Evolutionary conservation across 2,329 filamentous ascomycete genomes (phyloP), one percentile per base, ranked within the genome.

Genomic region (Diaporthe capsici): DNA sequence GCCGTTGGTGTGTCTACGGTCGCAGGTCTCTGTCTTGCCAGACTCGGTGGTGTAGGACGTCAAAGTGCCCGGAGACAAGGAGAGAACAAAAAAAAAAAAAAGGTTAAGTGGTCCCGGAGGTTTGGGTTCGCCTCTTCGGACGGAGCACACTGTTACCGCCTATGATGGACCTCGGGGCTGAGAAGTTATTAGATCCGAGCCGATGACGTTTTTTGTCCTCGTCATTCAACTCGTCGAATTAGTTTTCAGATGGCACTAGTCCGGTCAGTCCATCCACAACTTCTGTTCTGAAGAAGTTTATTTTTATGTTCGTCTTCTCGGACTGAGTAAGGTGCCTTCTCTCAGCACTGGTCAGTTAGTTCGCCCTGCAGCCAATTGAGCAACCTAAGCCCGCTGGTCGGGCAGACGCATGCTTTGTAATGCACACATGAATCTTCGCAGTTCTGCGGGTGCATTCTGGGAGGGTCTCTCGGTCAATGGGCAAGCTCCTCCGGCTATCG

Each of bases 351-450:
- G 12, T 28, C 31, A 25, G 6, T 3, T 28, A 25, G 31, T n/a
- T 17, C n/a, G 31, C 9, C 47, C 34, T 25, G 20, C 65, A 25
- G 65, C 51, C 65, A 53, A 70, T 70, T 70, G 65, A 70, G 9
- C 31, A 42, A 42, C 37, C 65, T 34, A n/a, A 17, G 49, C 65
- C 49, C 49, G 17, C 65, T 20, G 31, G 47, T 37, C 47, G 55
- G 49, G 65, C 65, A 68, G 65, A 68, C 34, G 65, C 63, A 39
- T 39, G 65, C 65, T 68, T 68, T 68, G 65, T 70, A 70, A 70
- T 70, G 65, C 65, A 55, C n/a, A 5, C 31, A 6, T 55, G 12
- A 17, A 37, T 70, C 65, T 70, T 70, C 65, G 65, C 65, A 28
- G 15, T 68, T 53, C 65, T 68, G 65, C 31, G 22, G 47, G 65